Evolutionary conservation across 495 filamentous ascomycete genomes (phyloP), one percentile per base, ranked within the genome.

Genomic region (Xylaria intraflava): DNA sequence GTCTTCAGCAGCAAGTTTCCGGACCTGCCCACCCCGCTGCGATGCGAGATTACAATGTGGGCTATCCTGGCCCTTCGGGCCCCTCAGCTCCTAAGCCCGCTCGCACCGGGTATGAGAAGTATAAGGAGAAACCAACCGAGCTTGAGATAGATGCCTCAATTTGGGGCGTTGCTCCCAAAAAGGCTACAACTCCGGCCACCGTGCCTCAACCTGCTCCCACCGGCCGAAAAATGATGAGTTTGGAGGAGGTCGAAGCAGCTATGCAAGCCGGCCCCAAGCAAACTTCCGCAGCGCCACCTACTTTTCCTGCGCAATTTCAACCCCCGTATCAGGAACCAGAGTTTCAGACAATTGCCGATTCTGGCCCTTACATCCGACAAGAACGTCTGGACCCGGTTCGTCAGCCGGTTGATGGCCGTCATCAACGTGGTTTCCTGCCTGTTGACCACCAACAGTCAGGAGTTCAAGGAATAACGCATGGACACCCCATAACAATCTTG

Each of bases 221-320:
- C 41, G 62, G 75, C n/a, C 84, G 81, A 63, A 96, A 90, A 72
- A 87, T 97, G 77, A 82, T 99, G 85, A 96, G 89, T 61, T 64
- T 99, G 53, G 93, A 97, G 65, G 93, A 97, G 69, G 93, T 99
- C 14, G 93, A 99, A 72, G 94, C 93, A 30, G 84, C 90, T 60
- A 87, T 99, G 77, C 82, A 89, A 33, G 77, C 82, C 11, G 87
- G 89, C 60, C 69, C 77, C 17, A 81, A 83, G 59, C 58, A 62
- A 24, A 45, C 54, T 24, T 11, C 51, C 40, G 61, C 56, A 20
- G 51, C 57, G 50, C 38, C 57, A 61, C 30, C 53, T 59, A 16
- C 19, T 22, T 31, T 46, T 0, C 70, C 65, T 22, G 65, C 67
- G 36, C 58, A 64, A 22, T 65, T 59, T 8, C 66, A 68, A 20